phyloP scores from a whole-genome alignment of 2,329 filamentous ascomycete species.

The Zalaria sp. region DNA sequence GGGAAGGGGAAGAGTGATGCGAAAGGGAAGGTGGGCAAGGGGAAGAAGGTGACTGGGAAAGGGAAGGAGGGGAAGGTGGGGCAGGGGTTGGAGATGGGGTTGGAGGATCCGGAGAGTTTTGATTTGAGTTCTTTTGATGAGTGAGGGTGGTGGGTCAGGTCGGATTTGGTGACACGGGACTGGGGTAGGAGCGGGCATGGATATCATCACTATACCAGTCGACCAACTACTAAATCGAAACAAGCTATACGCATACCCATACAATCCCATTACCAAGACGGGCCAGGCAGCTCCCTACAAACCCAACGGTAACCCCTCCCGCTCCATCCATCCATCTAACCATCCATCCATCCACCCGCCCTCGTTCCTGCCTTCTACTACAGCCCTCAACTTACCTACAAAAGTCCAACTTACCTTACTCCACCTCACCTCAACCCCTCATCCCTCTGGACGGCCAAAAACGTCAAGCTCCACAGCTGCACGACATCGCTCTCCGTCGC shows the following conservation, averaged over 20 bases:
- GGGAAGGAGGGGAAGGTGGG: conserved; percentile 3
- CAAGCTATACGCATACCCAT: no score
- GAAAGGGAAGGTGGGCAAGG: conserved; percentile 1
- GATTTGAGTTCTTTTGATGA: not conserved
- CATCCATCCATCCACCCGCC: no score
- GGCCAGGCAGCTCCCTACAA: not conserved
- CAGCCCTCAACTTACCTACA: no score
- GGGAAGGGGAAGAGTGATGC: not conserved
- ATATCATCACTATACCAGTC: not conserved
- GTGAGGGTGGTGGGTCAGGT: not conserved
- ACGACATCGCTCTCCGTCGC: conserved; percentile 36
- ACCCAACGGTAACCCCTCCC: no score
- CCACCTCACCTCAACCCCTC: conserved; percentile 3
- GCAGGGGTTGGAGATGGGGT: not conserved
- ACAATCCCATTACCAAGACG: not conserved
- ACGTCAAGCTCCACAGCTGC: conserved; percentile 46
- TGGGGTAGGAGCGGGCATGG: conserved; percentile 2
- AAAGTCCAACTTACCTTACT: no score
- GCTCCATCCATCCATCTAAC: no score
- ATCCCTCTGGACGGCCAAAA: conserved; percentile 38
- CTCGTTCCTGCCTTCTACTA: no score
- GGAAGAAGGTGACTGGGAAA: no score
- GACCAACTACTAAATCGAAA: no score
- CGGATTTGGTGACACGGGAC: conserved; percentile 5
- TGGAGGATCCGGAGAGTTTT: not conserved